Conservation (phyloP, 768 basidiomycete genomes). For the Hysterangium stoloniferum region DNA sequence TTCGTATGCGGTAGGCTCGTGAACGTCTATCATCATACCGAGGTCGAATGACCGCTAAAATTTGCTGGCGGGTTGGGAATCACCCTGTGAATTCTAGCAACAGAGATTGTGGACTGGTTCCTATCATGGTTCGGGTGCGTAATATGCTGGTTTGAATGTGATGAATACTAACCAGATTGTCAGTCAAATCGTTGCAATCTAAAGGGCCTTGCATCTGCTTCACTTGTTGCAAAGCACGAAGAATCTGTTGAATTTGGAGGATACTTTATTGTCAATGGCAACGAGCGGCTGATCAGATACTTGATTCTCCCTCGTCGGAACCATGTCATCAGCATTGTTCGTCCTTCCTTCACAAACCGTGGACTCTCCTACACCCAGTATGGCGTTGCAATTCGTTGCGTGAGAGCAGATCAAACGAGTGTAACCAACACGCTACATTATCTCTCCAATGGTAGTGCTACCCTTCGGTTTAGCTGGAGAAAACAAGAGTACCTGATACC, state of each 20-base stretch:
- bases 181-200: conserved; percentile 92
- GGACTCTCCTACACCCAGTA: conserved; percentile 93
- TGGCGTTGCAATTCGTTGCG: conserved; percentile 93
- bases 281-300: conserved; percentile 97
- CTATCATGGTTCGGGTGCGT: conserved; percentile 94
- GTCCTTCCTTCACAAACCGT: conserved; percentile 85
- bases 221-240: conserved; percentile 85
- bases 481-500: conserved; percentile 99
- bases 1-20: conserved; percentile 53
- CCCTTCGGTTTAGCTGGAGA: conserved; percentile 91
- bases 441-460: conserved; percentile 93
- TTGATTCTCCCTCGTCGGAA: conserved; percentile 93
- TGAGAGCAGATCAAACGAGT: conserved; percentile 86
- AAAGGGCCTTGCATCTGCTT: conserved; percentile 73
- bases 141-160: neutral
- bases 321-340: conserved; percentile 87
- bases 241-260: conserved; percentile 98
- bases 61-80: conserved; percentile 79
- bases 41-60: conserved; percentile 78
- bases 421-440: conserved; percentile 97
- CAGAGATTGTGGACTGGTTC: conserved; percentile 85
- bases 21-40: conserved; percentile 91
- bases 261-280: conserved; percentile 98
- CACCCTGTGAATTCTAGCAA: conserved; percentile 58
- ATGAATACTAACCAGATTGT: neutral